These are phyloP conservation scores for Anthracocystis panici-leucophaei DNA, from an alignment of 1,284 basidiomycete genomes.

Conservation along the genomic window DNA sequence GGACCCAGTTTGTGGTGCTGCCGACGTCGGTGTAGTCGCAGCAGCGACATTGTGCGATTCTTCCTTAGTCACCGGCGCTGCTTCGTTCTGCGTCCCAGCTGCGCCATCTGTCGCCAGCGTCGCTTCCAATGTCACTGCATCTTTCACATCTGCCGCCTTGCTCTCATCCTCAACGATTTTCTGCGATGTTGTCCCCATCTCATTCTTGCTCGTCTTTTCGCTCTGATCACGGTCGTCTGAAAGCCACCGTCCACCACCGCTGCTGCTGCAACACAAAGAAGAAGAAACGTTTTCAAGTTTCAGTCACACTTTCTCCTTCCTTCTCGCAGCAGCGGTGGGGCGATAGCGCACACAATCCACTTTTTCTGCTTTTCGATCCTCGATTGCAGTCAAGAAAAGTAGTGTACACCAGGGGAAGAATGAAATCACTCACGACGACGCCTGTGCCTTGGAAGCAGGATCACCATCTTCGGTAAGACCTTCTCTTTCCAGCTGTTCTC, in stretches of 20 bases:
- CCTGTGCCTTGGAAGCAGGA: constrained; percentile 22
- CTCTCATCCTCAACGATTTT: not conserved
- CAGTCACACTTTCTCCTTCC: constrained; percentile 15
- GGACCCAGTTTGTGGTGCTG: not conserved
- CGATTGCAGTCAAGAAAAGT: not conserved
- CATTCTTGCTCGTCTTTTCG: constrained; percentile 5
- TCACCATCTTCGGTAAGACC: constrained; percentile 24
- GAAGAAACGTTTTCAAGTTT: constrained; percentile 6
- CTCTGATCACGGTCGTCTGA: constrained; percentile 25
- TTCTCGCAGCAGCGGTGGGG: constrained; percentile 7
- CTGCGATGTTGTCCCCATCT: not conserved
- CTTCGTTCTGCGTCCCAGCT: not conserved
- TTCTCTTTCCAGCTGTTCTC: constrained; percentile 43
- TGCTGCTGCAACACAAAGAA: constrained; percentile 6
- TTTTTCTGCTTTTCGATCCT: not conserved
- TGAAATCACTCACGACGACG: constrained; percentile 39
- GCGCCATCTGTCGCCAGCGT: not conserved
- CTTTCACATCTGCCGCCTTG: not conserved
- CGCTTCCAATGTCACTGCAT: not conserved
- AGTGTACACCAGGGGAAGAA: constrained; percentile 9
- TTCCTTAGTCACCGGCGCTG: not conserved
- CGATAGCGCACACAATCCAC: not conserved
- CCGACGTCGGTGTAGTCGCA: not conserved
- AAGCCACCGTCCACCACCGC: constrained; percentile 33
- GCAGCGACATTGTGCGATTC: not conserved